Evolutionary conservation across 441 rosid genomes (phyloP).

Genomic region (Dalechampia spathulata): DNA sequence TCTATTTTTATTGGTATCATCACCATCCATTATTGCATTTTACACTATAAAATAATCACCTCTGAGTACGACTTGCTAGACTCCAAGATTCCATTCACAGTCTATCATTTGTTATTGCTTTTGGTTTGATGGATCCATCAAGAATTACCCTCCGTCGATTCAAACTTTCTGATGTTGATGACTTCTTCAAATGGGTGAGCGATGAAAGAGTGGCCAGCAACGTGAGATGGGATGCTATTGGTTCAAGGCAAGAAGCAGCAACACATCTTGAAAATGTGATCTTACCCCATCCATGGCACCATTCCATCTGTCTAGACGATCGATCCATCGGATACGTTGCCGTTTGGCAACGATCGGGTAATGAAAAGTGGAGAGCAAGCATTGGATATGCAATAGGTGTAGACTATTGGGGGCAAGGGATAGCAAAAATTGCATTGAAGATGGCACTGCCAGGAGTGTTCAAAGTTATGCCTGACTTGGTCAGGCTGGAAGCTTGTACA

Average conservation of each 20-base stretch:
- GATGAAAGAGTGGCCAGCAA: conserved; percentile 31
- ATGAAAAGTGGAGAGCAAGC: conserved; percentile 29
- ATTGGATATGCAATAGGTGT: conserved; percentile 26
- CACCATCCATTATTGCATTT: too few relatives aligned
- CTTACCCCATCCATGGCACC: conserved; percentile 35
- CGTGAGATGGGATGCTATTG: conserved; percentile 28
- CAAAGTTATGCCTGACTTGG: conserved; percentile 24
- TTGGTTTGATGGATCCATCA: conserved; percentile 23
- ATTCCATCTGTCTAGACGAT: conserved; percentile 34
- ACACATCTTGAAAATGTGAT: conserved; percentile 16
- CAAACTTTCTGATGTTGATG: conserved; percentile 34
- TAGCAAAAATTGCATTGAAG: conserved; percentile 27
- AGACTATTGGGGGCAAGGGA: conserved; percentile 33
- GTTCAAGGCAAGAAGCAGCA: conserved; percentile 29
- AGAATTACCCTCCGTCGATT: conserved; percentile 36
- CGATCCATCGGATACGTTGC: conserved; percentile 32
- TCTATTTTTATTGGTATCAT: too few relatives aligned
- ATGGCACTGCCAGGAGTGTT: conserved; percentile 25
- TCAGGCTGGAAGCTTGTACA: conserved; percentile 47
- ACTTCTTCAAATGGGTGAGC: conserved; percentile 33
- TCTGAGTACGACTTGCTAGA: too few relatives aligned
- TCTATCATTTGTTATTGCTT: too few relatives aligned
- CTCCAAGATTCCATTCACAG: too few relatives aligned
- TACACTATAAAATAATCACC: too few relatives aligned
- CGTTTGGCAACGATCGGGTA: conserved; percentile 21